A percentile compares a stretch with the other conserved stretches of the same genome.
phyloP scores from a whole-genome alignment of 1,284 basidiomycete species.

The Pseudozyma pruni region DNA sequence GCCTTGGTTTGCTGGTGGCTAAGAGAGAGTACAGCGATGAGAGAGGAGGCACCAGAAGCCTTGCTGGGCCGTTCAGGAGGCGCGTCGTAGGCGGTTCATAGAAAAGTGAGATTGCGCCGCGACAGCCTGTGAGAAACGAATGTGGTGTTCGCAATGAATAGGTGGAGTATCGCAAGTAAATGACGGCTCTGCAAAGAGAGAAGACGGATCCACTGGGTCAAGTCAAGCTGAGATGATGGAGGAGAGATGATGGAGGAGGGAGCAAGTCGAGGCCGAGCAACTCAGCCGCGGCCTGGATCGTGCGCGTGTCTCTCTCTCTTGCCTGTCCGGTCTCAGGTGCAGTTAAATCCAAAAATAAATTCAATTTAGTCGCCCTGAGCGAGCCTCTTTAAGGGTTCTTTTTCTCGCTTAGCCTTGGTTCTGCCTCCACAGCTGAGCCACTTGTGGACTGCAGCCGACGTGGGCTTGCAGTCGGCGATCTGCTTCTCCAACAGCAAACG shows the following conservation, averaged over 20 bases:
- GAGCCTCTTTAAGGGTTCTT: conserved; percentile 2
- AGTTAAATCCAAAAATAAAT: neutral
- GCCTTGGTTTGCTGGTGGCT: neutral
- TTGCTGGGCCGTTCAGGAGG: conserved; percentile 4
- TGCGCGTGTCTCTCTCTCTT: conserved; percentile 6
- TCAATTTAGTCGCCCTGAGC: neutral
- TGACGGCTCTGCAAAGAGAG: no score
- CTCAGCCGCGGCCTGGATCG: conserved; percentile 7
- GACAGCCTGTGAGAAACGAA: no score
- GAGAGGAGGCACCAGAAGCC: neutral
- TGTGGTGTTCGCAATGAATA: neutral
- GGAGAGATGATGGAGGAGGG: no score
- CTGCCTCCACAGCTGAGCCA: no score
- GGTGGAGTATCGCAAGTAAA: neutral
- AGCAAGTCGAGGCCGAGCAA: neutral
- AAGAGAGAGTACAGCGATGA: neutral
- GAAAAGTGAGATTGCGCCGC: neutral
- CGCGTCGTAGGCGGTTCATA: neutral
- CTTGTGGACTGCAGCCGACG: no score
- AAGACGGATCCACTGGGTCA: no score
- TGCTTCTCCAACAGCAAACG: neutral
- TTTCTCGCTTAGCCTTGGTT: no score
- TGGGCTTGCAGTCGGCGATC: conserved; percentile 25
- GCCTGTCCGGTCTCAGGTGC: no score
- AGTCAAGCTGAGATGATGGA: no score